Percentiles rank a stretch among this genome's conserved stretches.
These are phyloP conservation scores for Huiozyma sinensis DNA, from an alignment of 805 yeast species.

Conservation along the genomic window DNA sequence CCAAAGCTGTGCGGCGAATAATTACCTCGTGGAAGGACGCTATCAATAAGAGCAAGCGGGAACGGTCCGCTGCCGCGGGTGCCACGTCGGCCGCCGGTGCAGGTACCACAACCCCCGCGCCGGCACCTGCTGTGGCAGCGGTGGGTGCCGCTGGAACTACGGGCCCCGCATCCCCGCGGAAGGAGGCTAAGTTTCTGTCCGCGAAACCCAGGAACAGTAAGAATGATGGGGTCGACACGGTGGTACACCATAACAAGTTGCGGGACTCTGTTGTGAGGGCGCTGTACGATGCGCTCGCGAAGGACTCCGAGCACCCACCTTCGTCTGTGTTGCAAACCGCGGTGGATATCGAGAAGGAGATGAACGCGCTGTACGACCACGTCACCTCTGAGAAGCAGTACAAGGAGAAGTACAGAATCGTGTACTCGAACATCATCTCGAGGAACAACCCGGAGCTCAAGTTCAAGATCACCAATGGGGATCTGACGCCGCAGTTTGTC, in stretches of 20 bases:
- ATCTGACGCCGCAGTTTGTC: conserved; percentile 52
- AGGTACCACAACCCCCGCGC: not conserved
- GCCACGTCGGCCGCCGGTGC: conserved; percentile 1
- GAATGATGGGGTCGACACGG: conserved; percentile 68
- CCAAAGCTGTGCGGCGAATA: conserved; percentile 65
- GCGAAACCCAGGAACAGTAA: conserved; percentile 63
- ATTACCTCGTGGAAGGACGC: conserved; percentile 86
- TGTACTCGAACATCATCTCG: conserved; percentile 79
- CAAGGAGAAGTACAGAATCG: conserved; percentile 73
- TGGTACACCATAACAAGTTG: conserved; percentile 60
- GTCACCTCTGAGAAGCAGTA: conserved; percentile 44
- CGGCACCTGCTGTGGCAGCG: not conserved
- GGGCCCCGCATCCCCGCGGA: conserved; percentile 7
- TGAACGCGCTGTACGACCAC: conserved; percentile 49
- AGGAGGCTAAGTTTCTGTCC: conserved; percentile 34
- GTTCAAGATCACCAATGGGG: conserved; percentile 53
- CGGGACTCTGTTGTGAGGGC: conserved; percentile 80
- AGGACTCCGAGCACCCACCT: conserved; percentile 60
- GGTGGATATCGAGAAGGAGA: conserved; percentile 62
- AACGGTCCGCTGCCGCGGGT: conserved; percentile 8
- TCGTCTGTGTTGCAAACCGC: conserved; percentile 51
- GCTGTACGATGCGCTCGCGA: conserved; percentile 79
- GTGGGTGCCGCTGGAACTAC: not conserved
- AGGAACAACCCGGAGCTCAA: conserved; percentile 83
- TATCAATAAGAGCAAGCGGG: conserved; percentile 52